A percentile compares a stretch with the other conserved stretches of the same genome.
phyloP scores from a whole-genome alignment of 805 yeast species.

The Monosporozyma aerobia region DNA sequence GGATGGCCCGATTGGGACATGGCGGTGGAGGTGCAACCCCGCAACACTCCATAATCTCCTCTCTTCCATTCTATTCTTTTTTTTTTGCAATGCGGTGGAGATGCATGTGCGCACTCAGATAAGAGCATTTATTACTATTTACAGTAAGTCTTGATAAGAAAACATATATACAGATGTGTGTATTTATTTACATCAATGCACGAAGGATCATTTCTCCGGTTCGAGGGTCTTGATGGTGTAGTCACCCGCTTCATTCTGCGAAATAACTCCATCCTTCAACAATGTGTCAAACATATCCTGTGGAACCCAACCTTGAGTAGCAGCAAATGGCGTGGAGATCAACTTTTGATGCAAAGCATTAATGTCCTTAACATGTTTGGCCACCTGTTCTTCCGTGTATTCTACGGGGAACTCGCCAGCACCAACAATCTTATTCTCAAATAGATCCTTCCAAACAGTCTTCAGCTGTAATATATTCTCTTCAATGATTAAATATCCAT shows the following conservation, averaged over 20 bases:
- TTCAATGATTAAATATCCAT: constrained; percentile 55
- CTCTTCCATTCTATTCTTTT: too few species aligned
- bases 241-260: constrained; percentile 50
- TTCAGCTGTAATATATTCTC: constrained; percentile 56
- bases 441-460: constrained; percentile 61
- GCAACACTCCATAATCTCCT: not conserved
- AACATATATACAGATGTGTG: not conserved
- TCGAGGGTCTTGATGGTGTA: constrained; percentile 24
- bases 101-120: too few species aligned
- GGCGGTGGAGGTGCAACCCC: not conserved
- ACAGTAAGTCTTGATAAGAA: not conserved
- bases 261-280: constrained; percentile 58
- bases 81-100: too few species aligned
- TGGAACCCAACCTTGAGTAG: constrained; percentile 93
- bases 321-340: constrained; percentile 70
- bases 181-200: not conserved
- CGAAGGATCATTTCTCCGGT: not conserved
- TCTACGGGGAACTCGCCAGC: constrained; percentile 49
- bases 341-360: constrained; percentile 60
- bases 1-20: not conserved
- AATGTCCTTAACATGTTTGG: constrained; percentile 47
- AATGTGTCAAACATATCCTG: constrained; percentile 80
- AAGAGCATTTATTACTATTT: not conserved
- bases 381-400: constrained; percentile 50
- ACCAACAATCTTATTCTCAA: constrained; percentile 47